Conservation (phyloP, 169 alveolate species). For the Babesia ovata region DNA sequence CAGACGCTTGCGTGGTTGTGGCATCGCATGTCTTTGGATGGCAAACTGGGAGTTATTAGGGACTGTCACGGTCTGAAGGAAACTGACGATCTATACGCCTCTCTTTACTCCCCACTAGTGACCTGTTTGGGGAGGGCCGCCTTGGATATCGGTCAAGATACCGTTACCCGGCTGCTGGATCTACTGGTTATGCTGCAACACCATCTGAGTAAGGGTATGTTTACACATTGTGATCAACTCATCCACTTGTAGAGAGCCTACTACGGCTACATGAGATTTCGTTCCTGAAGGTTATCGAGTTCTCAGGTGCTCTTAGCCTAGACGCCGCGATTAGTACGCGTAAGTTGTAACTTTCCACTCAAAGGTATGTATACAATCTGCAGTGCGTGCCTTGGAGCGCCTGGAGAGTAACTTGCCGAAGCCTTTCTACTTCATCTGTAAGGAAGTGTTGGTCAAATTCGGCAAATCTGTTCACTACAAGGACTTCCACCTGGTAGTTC, state of each 20-base stretch:
- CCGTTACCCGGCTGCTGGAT: conserved; percentile 4
- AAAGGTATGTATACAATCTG: neutral
- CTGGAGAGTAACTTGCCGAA: conserved; percentile 7
- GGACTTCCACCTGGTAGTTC: neutral
- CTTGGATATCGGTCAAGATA: neutral
- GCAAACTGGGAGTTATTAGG: neutral
- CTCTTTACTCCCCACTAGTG: conserved; percentile 10
- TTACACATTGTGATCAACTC: neutral
- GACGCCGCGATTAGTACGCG: neutral
- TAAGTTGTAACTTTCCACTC: neutral
- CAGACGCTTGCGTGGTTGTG: conserved; percentile 7
- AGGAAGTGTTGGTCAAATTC: neutral
- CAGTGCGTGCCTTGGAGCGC: conserved; percentile 12
- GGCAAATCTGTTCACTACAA: neutral
- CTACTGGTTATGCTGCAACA: conserved; percentile 6
- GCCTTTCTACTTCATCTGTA: conserved; percentile 22
- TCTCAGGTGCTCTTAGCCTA: neutral
- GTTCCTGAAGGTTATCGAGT: conserved; percentile 23
- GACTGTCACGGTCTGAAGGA: conserved; percentile 12
- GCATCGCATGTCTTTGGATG: conserved; percentile 1
- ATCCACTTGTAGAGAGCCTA: neutral
- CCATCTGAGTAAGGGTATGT: neutral
- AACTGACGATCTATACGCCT: neutral
- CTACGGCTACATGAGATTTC: conserved; percentile 2
- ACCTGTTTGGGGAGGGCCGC: conserved; percentile 4